These are phyloP conservation scores for Solanum clarkiae DNA, from an alignment of 257 asterid genomes.

Conservation along the genomic window DNA sequence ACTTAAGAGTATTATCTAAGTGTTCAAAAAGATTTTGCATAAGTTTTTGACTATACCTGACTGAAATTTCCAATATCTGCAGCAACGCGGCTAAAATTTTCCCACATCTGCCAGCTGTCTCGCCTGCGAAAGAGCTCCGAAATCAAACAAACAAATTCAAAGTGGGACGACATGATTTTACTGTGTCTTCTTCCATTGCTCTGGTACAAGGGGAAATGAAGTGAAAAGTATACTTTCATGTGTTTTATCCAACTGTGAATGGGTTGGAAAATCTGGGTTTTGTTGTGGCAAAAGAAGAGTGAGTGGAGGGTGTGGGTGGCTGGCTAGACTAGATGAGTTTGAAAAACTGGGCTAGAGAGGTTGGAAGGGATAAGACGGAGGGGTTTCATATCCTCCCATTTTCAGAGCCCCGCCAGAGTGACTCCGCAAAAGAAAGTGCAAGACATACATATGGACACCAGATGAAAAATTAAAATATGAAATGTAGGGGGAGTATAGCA, in stretches of 20 bases:
- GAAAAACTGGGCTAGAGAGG: neutral
- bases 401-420: neutral
- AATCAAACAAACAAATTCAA: neutral
- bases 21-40: neutral
- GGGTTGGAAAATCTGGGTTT: neutral
- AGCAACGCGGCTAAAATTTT: slow-evolving; percentile 80
- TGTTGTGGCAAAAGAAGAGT: neutral
- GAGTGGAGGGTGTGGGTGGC: neutral
- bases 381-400: neutral
- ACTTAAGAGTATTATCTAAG: neutral
- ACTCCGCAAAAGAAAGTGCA: neutral
- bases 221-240: neutral
- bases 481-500: neutral
- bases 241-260: neutral
- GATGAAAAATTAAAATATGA: neutral
- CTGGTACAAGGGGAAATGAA: neutral
- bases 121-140: slow-evolving; percentile 16
- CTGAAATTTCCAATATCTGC: slow-evolving; percentile 63
- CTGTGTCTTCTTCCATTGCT: neutral
- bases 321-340: too few species aligned
- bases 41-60: slow-evolving; percentile 16
- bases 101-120: slow-evolving; percentile 99
- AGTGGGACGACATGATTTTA: neutral
- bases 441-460: neutral
- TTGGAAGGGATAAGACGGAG: neutral